A percentile compares a stretch with the other conserved stretches of the same genome.
phyloP scores from a whole-genome alignment of 2,329 filamentous ascomycete species.

The Botrytis pseudocinerea region DNA sequence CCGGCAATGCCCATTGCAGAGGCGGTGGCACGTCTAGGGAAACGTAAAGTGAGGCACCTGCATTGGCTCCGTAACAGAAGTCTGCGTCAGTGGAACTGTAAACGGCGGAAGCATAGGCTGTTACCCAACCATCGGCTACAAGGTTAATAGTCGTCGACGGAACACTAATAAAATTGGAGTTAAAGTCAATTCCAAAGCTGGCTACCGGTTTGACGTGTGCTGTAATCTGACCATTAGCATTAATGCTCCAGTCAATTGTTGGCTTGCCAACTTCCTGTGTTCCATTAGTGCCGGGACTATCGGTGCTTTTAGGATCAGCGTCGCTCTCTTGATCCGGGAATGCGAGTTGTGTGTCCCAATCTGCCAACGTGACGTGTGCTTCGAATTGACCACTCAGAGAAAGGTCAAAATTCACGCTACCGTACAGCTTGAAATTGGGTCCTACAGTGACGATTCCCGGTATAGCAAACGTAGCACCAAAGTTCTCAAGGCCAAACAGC shows the following conservation, averaged over 20 bases:
- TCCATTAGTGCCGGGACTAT: neutral
- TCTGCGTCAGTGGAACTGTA: neutral
- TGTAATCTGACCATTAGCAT: conserved; percentile 4
- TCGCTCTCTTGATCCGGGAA: neutral
- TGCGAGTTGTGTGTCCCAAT: conserved; percentile 12
- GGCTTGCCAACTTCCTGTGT: conserved; percentile 13
- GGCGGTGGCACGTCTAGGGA: neutral
- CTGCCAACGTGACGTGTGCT: neutral
- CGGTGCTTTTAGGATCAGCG: neutral
- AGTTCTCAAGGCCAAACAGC: neutral
- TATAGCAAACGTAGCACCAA: neutral
- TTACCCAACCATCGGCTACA: conserved; percentile 15
- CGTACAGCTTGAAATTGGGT: neutral
- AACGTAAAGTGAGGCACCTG: neutral
- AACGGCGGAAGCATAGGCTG: neutral
- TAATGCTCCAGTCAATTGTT: conserved; percentile 10
- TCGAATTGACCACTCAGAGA: neutral
- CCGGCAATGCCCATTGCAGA: neutral
- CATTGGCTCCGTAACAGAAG: conserved; percentile 10
- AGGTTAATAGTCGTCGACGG: neutral
- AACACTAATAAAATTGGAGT: conserved; percentile 9
- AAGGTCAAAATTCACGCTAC: neutral
- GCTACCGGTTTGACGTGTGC: conserved; percentile 13
- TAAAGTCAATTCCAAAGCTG: conserved; percentile 17
- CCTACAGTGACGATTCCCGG: neutral